phyloP scores from a whole-genome alignment of 371 early-diverging fungal species.

The Coemansia sp. region DNA sequence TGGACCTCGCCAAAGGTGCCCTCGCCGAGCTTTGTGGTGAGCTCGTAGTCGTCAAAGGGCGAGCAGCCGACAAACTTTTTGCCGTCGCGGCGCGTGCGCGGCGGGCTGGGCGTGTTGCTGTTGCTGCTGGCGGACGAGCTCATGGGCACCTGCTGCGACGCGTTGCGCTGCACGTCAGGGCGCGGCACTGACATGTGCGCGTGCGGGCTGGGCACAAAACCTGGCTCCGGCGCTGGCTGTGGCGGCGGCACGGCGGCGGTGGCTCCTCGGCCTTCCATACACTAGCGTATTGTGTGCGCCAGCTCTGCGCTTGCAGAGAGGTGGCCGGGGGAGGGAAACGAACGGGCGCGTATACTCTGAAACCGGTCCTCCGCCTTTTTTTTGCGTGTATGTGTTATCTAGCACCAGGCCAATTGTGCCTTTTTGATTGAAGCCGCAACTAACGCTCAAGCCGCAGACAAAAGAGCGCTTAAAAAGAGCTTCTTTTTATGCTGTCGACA shows the following conservation, averaged over 20 bases:
- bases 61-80: slow-evolving; percentile 63
- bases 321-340: neutral
- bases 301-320: neutral
- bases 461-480: too few relatives aligned
- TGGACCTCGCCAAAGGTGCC: slow-evolving; percentile 97
- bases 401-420: too few relatives aligned
- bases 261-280: slow-evolving; percentile 7
- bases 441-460: too few relatives aligned
- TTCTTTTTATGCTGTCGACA: too few relatives aligned
- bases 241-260: slow-evolving; percentile 9
- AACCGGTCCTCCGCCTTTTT: too few relatives aligned
- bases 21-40: slow-evolving; percentile 82
- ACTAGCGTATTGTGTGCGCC: neutral
- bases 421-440: too few relatives aligned
- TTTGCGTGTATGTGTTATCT: too few relatives aligned
- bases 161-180: slow-evolving; percentile 23
- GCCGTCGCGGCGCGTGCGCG: slow-evolving; percentile 33
- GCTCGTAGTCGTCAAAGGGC: slow-evolving; percentile 68
- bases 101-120: slow-evolving; percentile 46
- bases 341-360: too few relatives aligned
- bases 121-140: slow-evolving; percentile 41
- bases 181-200: slow-evolving; percentile 16
- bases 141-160: slow-evolving; percentile 41
- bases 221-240: neutral
- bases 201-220: slow-evolving; percentile 2